Percentiles rank a stretch among this genome's conserved stretches.
Evolutionary conservation across 1,139 yeast genomes (phyloP).

Genomic region (Saccharomyces pastorianus): DNA sequence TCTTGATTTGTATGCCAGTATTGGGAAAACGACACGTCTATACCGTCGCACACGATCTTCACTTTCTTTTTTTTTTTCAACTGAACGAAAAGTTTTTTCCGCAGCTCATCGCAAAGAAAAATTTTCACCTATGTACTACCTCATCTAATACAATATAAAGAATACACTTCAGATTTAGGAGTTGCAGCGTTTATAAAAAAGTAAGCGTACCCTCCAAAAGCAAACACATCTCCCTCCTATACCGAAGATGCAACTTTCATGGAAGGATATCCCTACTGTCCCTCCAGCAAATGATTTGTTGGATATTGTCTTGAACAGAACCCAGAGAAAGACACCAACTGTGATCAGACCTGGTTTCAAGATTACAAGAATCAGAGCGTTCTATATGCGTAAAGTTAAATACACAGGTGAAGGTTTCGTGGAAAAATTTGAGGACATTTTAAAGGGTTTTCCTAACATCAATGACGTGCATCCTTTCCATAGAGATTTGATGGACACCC

Average conservation of each 20-base stretch:
- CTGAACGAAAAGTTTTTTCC: not conserved
- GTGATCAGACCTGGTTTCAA: slow-evolving; percentile 95
- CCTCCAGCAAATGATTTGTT: slow-evolving; percentile 86
- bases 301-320: slow-evolving; percentile 93
- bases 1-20: not conserved
- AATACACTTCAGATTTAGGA: not conserved
- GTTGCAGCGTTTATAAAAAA: not conserved
- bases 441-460: slow-evolving; percentile 88
- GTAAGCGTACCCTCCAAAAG: not conserved
- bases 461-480: slow-evolving; percentile 98
- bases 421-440: slow-evolving; percentile 80
- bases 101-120: slow-evolving; percentile 1
- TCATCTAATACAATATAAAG: slow-evolving; percentile 3
- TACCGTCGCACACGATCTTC: not conserved
- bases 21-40: not conserved
- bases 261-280: slow-evolving; percentile 96
- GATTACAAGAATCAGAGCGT: slow-evolving; percentile 93
- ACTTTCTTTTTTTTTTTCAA: not conserved
- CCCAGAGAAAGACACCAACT: slow-evolving; percentile 97
- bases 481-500: slow-evolving; percentile 93
- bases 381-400: slow-evolving; percentile 95
- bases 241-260: slow-evolving; percentile 79
- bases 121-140: not conserved
- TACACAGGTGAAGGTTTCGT: slow-evolving; percentile 92
- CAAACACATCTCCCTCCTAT: not conserved